Base-by-base conservation (phyloP, 306 rosid genomes). In the Malus orientalis region DNA sequence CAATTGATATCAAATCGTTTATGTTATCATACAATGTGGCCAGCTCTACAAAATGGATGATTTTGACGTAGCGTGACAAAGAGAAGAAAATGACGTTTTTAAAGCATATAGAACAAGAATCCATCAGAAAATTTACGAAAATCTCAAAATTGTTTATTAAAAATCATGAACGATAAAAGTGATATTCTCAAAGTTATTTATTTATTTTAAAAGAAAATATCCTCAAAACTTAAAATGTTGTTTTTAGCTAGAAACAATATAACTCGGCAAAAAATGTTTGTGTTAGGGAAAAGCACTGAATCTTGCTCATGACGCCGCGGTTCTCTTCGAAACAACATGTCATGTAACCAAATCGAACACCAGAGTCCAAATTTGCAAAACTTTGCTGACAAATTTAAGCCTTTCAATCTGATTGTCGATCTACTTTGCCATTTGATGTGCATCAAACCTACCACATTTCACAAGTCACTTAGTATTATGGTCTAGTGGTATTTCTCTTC, bases 321-420 rank as follows among this genome's bases (percentile, higher is more conserved):
- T 51, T 51, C 2, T 16, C 3, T 15, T 51, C 1, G 0, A 51
- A 16, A 0, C 55, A 2, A 0, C 3, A 0, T 0, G 1, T 2
- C 20, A 51, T 51, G 2, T 15, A 49, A 49, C 5, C 5, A 49
- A 49, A 15, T 14, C 18, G 2, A 3, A 4, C 20, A 4, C 20
- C 1, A 49, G 1, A 49, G 1, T 49, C 5, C 12, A 14, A 49
- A 49, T 1, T 0, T 49, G 6, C 8, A 49, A 49, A 49, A 5
- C 20, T 15, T 49, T 49, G 20, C 20, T 2, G 6, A 15, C 15
- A 12, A 11, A 9, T 42, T 45, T 12, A 4, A 13, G 16, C 4
- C 16, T 12, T 45, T 15, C 53, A 47, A 47, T 47, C 4, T 47
- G 53, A 13, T 47, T 13, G 15, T 47, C 18, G 6, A 47, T 47